A percentile compares a stretch with the other conserved stretches of the same genome.
Conservation (phyloP, 106 monocot genomes). For the Iris macrosiphon region DNA sequence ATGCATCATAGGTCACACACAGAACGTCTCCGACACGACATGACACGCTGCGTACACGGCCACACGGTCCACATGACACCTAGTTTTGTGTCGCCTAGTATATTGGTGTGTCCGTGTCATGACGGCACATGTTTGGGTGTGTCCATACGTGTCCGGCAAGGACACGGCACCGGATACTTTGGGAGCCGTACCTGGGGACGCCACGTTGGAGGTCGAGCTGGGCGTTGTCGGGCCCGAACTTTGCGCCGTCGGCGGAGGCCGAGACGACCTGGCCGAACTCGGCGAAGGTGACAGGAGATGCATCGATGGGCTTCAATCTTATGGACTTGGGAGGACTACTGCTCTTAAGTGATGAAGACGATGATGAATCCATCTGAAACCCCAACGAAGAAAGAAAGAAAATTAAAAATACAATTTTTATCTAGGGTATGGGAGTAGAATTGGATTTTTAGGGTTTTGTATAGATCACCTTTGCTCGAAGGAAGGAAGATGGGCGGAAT, state of each 20-base stretch:
- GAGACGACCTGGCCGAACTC: conserved; percentile 51
- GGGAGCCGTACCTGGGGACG: conserved; percentile 40
- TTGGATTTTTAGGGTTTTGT: no score
- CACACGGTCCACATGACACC: no score
- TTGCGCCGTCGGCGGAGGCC: conserved; percentile 32
- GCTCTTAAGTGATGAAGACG: background rate
- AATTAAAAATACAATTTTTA: background rate
- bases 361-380: conserved; percentile 4
- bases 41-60: no score
- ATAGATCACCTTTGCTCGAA: background rate
- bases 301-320: conserved; percentile 29
- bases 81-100: no score
- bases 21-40: no score
- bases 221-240: conserved; percentile 55
- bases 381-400: background rate
- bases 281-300: conserved; percentile 39
- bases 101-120: no score
- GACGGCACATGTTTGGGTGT: no score
- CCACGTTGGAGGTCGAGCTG: conserved; percentile 61
- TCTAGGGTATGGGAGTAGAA: background rate
- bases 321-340: conserved; percentile 23
- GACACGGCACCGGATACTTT: no score
- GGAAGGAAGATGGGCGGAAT: background rate
- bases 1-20: no score
- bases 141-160: no score